Base-by-base conservation (phyloP, 2,329 filamentous ascomycete species). In the Hymenoscyphus albidus region DNA sequence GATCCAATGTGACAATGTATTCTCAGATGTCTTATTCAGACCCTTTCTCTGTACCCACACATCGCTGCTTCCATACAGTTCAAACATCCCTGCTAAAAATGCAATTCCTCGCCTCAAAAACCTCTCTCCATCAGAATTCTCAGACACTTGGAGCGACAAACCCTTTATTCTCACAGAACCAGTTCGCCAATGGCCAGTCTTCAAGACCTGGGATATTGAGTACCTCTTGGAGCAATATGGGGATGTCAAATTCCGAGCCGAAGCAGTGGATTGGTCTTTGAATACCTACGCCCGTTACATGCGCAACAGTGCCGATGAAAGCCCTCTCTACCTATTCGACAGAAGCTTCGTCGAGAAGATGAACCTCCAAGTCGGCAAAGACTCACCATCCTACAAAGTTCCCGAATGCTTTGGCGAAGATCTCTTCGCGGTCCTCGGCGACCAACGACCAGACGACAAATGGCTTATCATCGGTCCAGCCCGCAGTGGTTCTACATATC, bases 391-490 rank as follows among this genome's bases (percentile, higher is more conserved):
- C 31, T 98, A 97, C 77, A 92, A 88, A 86, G 85, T 86, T 14
- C 93, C 94, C 0, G 80, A 86, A 16, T 96, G 91, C 75, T 97
- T 98, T 75, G 92, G 92, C 0, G 85, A 90, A 60, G 94, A 98
- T 74, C 80, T 96, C 18, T 97, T 98, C 73, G 85, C 88, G 58
- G 85, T 95, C 7, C 82, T 98, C 0, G 91, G 89, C 10, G 75
- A 83, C 14, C 86, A 96, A 74, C 85, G 94, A 62, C 94, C 94
- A 2, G 93, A 96, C 67, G 89, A 92, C 73, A 87, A 93, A 66
- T 98, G 94, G 95, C 82, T 98, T 67, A 97, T 98, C 72, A 84
- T 97, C 69, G 93, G 94, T 0, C 93, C 94, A 0, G 86, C 88
- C 68, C 83, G 93, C 64, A 96, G 92, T 73, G 94, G 94, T 38